phyloP scores from a whole-genome alignment of 371 early-diverging fungal species.

The Batrachochytrium dendrobatidis region DNA sequence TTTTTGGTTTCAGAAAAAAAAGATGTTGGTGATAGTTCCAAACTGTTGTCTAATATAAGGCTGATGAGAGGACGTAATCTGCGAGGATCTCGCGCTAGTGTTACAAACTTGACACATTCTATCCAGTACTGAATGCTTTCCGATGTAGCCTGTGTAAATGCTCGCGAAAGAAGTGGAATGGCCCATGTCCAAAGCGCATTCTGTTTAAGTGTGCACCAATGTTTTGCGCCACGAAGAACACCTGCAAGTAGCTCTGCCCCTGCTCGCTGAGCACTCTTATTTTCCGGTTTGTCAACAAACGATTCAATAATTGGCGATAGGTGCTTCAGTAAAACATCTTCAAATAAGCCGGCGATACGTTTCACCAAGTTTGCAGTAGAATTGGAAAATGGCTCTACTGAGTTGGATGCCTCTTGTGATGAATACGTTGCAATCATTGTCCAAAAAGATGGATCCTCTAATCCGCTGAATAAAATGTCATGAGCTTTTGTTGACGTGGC shows the following conservation, averaged over 20 bases:
- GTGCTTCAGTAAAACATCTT: slow-evolving; percentile 46
- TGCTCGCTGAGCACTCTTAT: slow-evolving; percentile 70
- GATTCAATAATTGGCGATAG: slow-evolving; percentile 40
- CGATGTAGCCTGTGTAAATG: slow-evolving; percentile 15
- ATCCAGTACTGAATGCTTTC: slow-evolving; percentile 29
- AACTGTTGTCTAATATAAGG: slow-evolving; percentile 48
- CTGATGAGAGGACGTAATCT: slow-evolving; percentile 64
- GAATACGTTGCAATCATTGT: slow-evolving; percentile 51
- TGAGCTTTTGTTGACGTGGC: slow-evolving; percentile 13
- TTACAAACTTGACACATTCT: slow-evolving; percentile 15
- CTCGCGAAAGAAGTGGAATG: slow-evolving; percentile 31
- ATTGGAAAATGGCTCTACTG: slow-evolving; percentile 44
- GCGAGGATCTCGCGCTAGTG: slow-evolving; percentile 70
- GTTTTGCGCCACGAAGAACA: slow-evolving; percentile 74
- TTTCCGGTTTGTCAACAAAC: slow-evolving; percentile 35
- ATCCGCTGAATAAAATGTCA: slow-evolving; percentile 36
- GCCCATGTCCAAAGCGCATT: slow-evolving; percentile 57
- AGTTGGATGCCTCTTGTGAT: slow-evolving; percentile 20
- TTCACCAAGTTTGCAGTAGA: slow-evolving; percentile 54
- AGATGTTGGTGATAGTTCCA: slow-evolving; percentile 70
- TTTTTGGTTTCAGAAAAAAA: slow-evolving; percentile 79
- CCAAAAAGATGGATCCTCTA: slow-evolving; percentile 76
- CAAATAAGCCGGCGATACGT: slow-evolving; percentile 60
- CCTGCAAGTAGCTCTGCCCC: slow-evolving; percentile 73
- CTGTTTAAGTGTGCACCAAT: slow-evolving; percentile 55